Evolutionary conservation across 108 stramenopile species (phyloP).

Genomic region (Mediolabrus comicus): DNA sequence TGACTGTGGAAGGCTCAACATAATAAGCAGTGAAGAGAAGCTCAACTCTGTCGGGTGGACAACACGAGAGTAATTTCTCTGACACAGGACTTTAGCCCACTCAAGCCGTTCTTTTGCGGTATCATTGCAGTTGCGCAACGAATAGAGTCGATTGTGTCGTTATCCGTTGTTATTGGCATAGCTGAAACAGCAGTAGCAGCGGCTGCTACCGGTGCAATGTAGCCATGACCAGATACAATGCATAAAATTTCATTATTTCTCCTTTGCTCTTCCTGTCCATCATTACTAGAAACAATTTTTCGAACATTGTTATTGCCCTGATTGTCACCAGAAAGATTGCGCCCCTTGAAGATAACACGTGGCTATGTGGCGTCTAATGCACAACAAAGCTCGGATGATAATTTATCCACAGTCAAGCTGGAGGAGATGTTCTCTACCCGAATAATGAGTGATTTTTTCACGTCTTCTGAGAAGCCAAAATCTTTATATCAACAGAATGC

Average conservation of each 20-base stretch:
- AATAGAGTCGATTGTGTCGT: constrained; percentile 14
- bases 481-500: background rate
- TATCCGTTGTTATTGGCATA: constrained; percentile 14
- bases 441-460: background rate
- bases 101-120: constrained; percentile 1
- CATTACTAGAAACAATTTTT: background rate
- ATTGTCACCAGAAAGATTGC: background rate
- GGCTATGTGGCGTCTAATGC: background rate
- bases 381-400: constrained; percentile 1
- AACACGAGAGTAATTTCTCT: constrained; percentile 5
- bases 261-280: background rate
- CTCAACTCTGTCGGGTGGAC: constrained; percentile 7
- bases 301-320: background rate
- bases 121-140: constrained; percentile 2
- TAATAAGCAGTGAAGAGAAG: constrained; percentile 11
- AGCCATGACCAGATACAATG: constrained; percentile 2
- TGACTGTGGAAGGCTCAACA: constrained; percentile 7
- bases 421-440: background rate
- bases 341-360: constrained; percentile 16
- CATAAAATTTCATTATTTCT: background rate
- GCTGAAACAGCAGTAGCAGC: background rate
- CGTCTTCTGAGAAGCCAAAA: background rate
- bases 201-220: background rate
- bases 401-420: background rate
- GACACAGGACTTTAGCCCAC: constrained; percentile 19